A percentile compares a stretch with the other conserved stretches of the same genome.
Conservation (phyloP, 2,329 filamentous ascomycete genomes). For the Fusarium redolens region DNA sequence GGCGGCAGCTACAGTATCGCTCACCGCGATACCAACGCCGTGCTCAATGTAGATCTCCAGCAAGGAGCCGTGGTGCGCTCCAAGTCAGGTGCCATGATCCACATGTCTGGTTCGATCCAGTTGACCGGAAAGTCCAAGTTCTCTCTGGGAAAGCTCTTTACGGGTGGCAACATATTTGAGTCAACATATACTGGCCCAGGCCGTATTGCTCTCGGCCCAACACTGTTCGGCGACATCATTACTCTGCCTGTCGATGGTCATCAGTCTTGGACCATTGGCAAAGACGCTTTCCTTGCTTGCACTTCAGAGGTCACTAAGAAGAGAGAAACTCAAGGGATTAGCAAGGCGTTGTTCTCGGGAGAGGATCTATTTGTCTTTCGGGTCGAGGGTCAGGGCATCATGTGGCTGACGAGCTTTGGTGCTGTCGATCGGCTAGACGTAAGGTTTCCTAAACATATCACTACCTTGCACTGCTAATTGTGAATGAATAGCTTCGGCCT, state of each 20-base stretch:
- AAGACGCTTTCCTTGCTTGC: not conserved
- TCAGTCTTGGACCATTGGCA: not conserved
- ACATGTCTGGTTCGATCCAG: not conserved
- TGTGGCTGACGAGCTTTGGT: conserved; percentile 1
- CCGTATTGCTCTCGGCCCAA: not conserved
- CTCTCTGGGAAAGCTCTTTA: not conserved
- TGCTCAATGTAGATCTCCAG: not conserved
- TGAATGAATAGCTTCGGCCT: not conserved
- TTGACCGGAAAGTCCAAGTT: not conserved
- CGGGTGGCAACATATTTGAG: not conserved
- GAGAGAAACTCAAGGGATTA: not conserved
- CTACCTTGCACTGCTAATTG: fast-evolving
- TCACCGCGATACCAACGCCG: not conserved
- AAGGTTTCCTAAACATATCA: fast-evolving
- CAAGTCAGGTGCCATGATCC: not conserved
- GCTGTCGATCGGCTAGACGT: not conserved
- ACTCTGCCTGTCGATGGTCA: not conserved
- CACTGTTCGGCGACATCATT: not conserved
- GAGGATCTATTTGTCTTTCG: not conserved
- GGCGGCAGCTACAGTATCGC: not conserved
- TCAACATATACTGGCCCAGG: not conserved
- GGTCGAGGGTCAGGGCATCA: not conserved
- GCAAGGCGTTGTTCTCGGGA: not conserved
- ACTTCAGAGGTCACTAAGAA: not conserved
- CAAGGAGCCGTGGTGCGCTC: not conserved